Evolutionary conservation across 345 rosid genomes (phyloP).

Genomic region (Citrus glauca): DNA sequence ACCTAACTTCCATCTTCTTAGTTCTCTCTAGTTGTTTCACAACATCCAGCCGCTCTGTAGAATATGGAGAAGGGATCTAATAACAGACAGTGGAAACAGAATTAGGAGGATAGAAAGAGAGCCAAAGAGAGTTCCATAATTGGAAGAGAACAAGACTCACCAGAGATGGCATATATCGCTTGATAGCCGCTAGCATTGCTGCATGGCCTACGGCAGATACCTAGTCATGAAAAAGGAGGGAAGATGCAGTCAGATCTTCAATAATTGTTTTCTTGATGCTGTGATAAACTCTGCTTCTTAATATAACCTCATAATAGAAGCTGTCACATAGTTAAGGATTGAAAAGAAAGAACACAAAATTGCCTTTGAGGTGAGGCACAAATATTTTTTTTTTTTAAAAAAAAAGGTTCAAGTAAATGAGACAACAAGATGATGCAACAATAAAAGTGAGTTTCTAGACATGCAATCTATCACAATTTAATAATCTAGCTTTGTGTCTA

Average conservation of each 20-base stretch:
- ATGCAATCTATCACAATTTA: too few relatives aligned
- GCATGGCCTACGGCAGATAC: constrained; percentile 65
- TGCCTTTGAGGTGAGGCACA: background rate
- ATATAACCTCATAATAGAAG: background rate
- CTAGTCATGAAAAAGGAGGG: constrained; percentile 18
- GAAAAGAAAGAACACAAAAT: background rate
- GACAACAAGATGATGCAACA: too few relatives aligned
- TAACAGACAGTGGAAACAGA: background rate
- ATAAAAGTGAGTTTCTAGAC: too few relatives aligned
- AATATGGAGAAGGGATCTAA: constrained; percentile 71
- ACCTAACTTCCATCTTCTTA: constrained; percentile 45
- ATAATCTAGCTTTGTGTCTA: too few relatives aligned
- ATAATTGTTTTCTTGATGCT: background rate
- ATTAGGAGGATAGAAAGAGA: constrained; percentile 9
- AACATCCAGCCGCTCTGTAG: constrained; percentile 47
- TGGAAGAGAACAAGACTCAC: constrained; percentile 22
- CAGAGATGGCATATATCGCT: constrained; percentile 50
- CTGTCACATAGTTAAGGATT: background rate
- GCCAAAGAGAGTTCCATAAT: background rate
- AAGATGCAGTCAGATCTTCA: background rate
- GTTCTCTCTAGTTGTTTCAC: constrained; percentile 53
- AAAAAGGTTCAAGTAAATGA: too few relatives aligned
- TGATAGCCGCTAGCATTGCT: constrained; percentile 54
- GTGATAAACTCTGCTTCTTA: background rate
- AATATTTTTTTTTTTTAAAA: too few relatives aligned